Evolutionary conservation across 495 filamentous ascomycete species (phyloP).

Genomic region (Penicillium riverlandense): DNA sequence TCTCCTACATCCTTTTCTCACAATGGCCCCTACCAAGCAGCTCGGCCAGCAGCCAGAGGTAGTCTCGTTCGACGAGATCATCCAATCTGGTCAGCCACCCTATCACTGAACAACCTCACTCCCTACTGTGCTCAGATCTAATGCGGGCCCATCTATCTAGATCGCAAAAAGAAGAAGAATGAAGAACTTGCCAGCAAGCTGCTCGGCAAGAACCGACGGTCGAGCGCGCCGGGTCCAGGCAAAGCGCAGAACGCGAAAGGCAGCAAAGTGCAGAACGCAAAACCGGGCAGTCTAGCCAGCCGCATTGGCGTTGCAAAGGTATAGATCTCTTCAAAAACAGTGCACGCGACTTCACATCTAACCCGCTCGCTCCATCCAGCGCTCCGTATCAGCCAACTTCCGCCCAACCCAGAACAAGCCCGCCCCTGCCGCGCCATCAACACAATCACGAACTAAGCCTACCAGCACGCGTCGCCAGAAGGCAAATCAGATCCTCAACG

Average conservation of each 20-base stretch:
- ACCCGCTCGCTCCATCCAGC: conserved; percentile 19
- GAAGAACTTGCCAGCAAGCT: conserved; percentile 66
- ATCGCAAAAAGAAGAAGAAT: conserved; percentile 62
- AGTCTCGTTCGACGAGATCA: conserved; percentile 58
- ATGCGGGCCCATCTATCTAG: conserved; percentile 21
- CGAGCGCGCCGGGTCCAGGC: conserved; percentile 48
- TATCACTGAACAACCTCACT: too few species aligned
- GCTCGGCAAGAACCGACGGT: conserved; percentile 56
- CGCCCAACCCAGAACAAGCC: conserved; percentile 25
- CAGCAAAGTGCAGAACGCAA: conserved; percentile 39
- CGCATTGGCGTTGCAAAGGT: conserved; percentile 72
- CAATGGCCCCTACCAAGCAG: conserved; percentile 34
- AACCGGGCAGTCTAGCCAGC: conserved; percentile 57
- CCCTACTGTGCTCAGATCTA: too few species aligned
- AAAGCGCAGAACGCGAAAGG: conserved; percentile 35
- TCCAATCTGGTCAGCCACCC: conserved; percentile 46
- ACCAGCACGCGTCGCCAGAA: conserved; percentile 30
- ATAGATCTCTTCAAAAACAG: conserved; percentile 1
- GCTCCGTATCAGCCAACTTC: conserved; percentile 33
- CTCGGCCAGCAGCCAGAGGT: conserved; percentile 37
- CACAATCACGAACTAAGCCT: conserved; percentile 18
- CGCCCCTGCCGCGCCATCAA: conserved; percentile 10
- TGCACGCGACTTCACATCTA: background rate
- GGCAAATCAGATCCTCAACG: conserved; percentile 28
- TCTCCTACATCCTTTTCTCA: background rate